Base-by-base conservation (phyloP, 1,139 yeast species). In the Diutina ranongensis region DNA sequence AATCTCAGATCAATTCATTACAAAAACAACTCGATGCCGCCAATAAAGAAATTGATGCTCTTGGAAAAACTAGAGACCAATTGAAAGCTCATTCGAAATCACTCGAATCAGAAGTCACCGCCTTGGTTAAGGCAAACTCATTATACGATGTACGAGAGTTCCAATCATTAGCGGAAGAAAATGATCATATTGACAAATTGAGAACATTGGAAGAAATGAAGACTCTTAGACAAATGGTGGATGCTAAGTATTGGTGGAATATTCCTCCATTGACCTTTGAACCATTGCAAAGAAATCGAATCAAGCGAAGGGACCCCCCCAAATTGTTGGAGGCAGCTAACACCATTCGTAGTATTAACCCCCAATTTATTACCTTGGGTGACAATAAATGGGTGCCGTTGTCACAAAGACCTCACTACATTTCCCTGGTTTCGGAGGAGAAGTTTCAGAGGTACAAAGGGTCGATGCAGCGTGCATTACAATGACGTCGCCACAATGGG, bases 21-120 rank as follows among this genome's bases (percentile, higher is more conserved):
- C 55, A 57, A 16, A 16, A 47, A 2, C 58, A 60, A 36, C 50
- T 69, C n/a, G 48, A 51, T 0, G 35, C 32, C 19, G 13, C 32
- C 4, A 27, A 21, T 2, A 13, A 19, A 3, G 27, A 35, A 9
- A 28, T 21, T 2, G 28, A 10, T 15, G 46, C 46, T 1, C 50
- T 69, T 19, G 52, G 58, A 13, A 45, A 49, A 1, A 56, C 57
- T 19, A 57, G 59, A 33, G 56, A 58, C 12, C 52, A 51, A 3
- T 51, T 52, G 16, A 2, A 3, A 7, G 18, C 32, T n/a, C 31
- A 25, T 4, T 3, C 33, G 15, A 7, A 22, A 8, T 31, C 42
- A 2, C 42, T 38, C 16, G 42, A 38, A 16, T 31, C 32, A 1
- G 42, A 38, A 16, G 33, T 38, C 15, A n/a, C 20, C 2, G 32